Evolutionary conservation across 441 rosid genomes (phyloP), one percentile per base, ranked within the genome.

Genomic region (Raphanus hybrid): DNA sequence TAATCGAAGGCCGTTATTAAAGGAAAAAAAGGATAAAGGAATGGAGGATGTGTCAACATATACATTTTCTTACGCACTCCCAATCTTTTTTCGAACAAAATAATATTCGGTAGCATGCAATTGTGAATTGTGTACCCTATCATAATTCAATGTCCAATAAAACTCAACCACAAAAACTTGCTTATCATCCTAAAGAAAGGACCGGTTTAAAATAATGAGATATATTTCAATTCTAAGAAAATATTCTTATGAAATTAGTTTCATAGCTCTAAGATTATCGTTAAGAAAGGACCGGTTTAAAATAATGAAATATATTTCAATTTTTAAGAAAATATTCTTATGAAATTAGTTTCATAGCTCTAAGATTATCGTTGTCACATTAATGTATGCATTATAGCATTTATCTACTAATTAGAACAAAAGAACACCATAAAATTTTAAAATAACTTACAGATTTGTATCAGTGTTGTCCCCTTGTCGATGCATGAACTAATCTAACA

Each of bases 11-110:
- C 50, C 75, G 70, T 70, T 39, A 63, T 63, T 63, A 63, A 37
- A 63, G 75, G 65, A 29, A 37, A 63, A 68, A 1, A 8, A 35
- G 63, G 63, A 62, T 64, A 14, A 68, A 6, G 29, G 15, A 68
- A 45, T 45, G 39, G 73, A 67, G 69, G 67, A 61, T 52, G 75
- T 68, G 79, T 70, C 65, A 70, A 76, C 70, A 62, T 4, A 62
- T 62, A 15, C 16, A 15, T 34, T 45, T 48, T 68, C 74, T 67
- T 60, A 48, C 54, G 54, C 64, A 61, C 18, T 27, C 15, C 3
- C 5, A 18, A 16, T 32, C 14, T 10, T 32, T 54, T 75, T 48
- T 75, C 45, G 55, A 37, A 58, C 4, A 3, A 7, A 11, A 37
- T 8, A 18, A 2, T 43, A 43, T 43, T 8, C 50, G 11, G 50